Evolutionary conservation across 805 yeast genomes (phyloP).

Genomic region (Saturnispora ahearnii): DNA sequence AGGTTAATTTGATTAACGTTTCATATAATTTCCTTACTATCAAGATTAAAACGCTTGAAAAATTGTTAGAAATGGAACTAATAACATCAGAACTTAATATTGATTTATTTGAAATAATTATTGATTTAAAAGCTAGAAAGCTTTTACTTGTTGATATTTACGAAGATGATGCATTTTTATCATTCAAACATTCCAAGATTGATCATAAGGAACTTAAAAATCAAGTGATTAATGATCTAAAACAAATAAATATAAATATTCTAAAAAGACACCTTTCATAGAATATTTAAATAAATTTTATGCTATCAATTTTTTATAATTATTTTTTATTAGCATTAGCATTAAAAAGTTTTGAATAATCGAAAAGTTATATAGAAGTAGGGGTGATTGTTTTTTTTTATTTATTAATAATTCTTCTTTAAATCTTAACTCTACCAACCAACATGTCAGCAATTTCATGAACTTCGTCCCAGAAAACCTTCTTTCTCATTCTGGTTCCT

Average conservation of each 20-base stretch:
- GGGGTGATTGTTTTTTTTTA: background rate
- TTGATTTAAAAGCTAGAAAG: slow-evolving; percentile 16
- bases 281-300: background rate
- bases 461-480: slow-evolving; percentile 70
- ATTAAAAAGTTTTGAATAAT: background rate
- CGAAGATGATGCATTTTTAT: slow-evolving; percentile 15
- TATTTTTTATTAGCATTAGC: background rate
- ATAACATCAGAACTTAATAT: background rate
- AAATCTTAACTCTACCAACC: slow-evolving; percentile 53
- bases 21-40: slow-evolving; percentile 19
- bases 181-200: slow-evolving; percentile 11
- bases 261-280: background rate
- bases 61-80: slow-evolving; percentile 10
- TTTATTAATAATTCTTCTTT: background rate
- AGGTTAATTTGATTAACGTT: slow-evolving; percentile 17
- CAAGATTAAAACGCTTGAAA: slow-evolving; percentile 11
- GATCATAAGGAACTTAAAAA: background rate
- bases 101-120: slow-evolving; percentile 13
- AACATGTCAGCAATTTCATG: slow-evolving; percentile 77
- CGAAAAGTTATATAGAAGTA: background rate
- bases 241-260: background rate
- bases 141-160: slow-evolving; percentile 21
- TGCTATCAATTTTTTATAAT: background rate
- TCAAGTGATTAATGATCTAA: background rate
- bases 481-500: slow-evolving; percentile 76